Percentiles rank a stretch among this genome's conserved stretches.
These are phyloP conservation scores for Fusarium lyarnte DNA, from an alignment of 2,329 filamentous ascomycete species.

Conservation along the genomic window DNA sequence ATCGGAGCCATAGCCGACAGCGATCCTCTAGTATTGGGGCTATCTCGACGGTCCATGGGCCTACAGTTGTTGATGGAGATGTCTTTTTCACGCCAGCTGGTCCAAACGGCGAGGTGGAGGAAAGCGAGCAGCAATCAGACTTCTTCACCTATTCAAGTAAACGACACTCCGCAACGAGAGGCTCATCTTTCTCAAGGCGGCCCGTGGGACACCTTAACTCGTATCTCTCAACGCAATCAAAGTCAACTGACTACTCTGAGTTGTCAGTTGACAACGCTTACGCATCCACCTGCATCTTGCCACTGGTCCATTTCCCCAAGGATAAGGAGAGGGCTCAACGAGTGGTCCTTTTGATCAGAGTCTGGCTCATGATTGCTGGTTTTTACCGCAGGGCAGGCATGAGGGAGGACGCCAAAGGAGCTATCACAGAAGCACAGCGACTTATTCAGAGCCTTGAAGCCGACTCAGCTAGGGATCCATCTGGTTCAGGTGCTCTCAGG, in stretches of 20 bases:
- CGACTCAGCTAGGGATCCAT: slow-evolving; percentile 70
- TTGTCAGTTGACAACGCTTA: slow-evolving; percentile 53
- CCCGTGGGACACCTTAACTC: slow-evolving; percentile 58
- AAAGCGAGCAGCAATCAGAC: slow-evolving; percentile 52
- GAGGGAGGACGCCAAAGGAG: slow-evolving; percentile 81
- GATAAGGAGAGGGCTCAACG: slow-evolving; percentile 62
- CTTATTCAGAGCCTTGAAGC: slow-evolving; percentile 77
- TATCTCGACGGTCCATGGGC: slow-evolving; percentile 44
- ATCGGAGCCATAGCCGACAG: slow-evolving; percentile 59
- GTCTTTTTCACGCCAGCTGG: slow-evolving; percentile 58
- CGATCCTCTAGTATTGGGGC: slow-evolving; percentile 57
- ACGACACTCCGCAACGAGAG: slow-evolving; percentile 49
- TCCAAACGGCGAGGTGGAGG: slow-evolving; percentile 50
- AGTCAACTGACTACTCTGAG: slow-evolving; percentile 53
- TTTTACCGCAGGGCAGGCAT: slow-evolving; percentile 86
- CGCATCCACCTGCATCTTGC: slow-evolving; percentile 58
- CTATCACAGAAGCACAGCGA: slow-evolving; percentile 82
- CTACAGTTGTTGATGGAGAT: slow-evolving; percentile 61
- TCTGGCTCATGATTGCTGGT: slow-evolving; percentile 91
- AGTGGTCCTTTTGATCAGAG: slow-evolving; percentile 70
- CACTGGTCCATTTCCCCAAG: slow-evolving; percentile 64
- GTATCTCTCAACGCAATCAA: slow-evolving; percentile 54
- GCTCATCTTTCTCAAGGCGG: slow-evolving; percentile 56
- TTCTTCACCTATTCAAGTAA: slow-evolving; percentile 57
- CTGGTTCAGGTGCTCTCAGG: slow-evolving; percentile 69